Evolutionary conservation across 1,284 basidiomycete genomes (phyloP), one percentile per base, ranked within the genome.

Genomic region (Exsudoporus floridanus): DNA sequence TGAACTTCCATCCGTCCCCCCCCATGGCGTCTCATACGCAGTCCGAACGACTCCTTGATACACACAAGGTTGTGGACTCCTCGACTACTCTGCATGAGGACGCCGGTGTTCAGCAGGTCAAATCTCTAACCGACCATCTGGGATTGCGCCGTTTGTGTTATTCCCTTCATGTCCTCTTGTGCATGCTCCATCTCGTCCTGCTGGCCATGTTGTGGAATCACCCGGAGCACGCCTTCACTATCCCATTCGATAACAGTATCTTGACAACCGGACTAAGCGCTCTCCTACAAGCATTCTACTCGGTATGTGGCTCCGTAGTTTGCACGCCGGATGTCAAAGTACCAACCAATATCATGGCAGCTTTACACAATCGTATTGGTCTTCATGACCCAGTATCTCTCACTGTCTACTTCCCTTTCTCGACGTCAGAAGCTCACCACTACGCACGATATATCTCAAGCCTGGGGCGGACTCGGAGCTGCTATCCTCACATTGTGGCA

Each of bases 261-360:
- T 7, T 52, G 1, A 56, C 55, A 6, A 23, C 31, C 1, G 49
- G 53, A 23, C n/a, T 57, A 18, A 57, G 54, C 31, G 49, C 49
- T n/a, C 36, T 44, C 18, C 30, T 56, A 9, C 54, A 56, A 33
- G 54, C 49, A 14, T 46, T 60, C 37, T 45, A 56, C 19, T 44
- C 53, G 4, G 56, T 59, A 42, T 10, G 52, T 56, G 9, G 21
- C 16, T 8, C 31, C 12, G 8, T 25, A 7, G 18, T 33, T 23
- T 14, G 18, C 23, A 23, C 23, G 3, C 5, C 23, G 23, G 8
- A 43, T 3, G 19, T 23, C 19, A 14, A 8, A 39, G 14, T 30
- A 4, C 4, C 0, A 19, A 31, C 10, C 9, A 12, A 16, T 18
- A 16, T 33, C 18, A 23, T 14, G 13, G 41, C 30, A 54, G 53